A percentile compares a stretch with the other conserved stretches of the same genome.
Evolutionary conservation across 306 rosid genomes (phyloP).

Genomic region (Spatholobus suberectus): DNA sequence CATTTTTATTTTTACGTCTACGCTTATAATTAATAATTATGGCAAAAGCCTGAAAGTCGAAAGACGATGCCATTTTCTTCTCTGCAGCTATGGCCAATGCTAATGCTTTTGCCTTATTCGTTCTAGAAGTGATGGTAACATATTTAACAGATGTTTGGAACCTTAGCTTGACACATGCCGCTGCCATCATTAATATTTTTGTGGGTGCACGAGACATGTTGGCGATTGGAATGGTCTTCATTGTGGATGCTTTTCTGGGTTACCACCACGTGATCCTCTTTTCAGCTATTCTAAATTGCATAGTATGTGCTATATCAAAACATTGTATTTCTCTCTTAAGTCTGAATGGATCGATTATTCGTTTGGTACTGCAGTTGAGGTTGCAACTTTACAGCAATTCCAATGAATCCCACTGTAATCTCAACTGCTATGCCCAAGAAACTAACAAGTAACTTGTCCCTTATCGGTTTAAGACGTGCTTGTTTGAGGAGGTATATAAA

Average conservation of each 20-base stretch:
- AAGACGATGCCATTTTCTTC: neutral
- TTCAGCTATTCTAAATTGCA: neutral
- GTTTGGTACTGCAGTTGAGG: neutral
- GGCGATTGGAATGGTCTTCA: neutral
- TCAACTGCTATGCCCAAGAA: too few relatives aligned
- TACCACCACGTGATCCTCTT: neutral
- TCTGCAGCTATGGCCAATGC: neutral
- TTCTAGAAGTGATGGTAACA: constrained; percentile 30
- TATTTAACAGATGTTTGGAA: constrained; percentile 12
- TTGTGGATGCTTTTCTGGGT: constrained; percentile 8
- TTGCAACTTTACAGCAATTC: neutral
- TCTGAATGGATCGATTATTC: too few relatives aligned
- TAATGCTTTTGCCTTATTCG: neutral
- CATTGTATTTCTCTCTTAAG: neutral
- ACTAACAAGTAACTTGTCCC: neutral
- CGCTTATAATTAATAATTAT: too few relatives aligned
- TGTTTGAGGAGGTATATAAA: neutral
- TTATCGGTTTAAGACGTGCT: neutral
- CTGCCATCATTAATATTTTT: constrained; percentile 16
- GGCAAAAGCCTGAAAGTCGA: too few relatives aligned
- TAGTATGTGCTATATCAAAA: neutral
- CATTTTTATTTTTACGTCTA: too few relatives aligned
- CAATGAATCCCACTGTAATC: too few relatives aligned
- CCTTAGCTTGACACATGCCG: constrained; percentile 24
- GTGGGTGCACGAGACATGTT: constrained; percentile 2